Evolutionary conservation across 208 protist genomes (phyloP).

Genomic region (Porcisia deanei): DNA sequence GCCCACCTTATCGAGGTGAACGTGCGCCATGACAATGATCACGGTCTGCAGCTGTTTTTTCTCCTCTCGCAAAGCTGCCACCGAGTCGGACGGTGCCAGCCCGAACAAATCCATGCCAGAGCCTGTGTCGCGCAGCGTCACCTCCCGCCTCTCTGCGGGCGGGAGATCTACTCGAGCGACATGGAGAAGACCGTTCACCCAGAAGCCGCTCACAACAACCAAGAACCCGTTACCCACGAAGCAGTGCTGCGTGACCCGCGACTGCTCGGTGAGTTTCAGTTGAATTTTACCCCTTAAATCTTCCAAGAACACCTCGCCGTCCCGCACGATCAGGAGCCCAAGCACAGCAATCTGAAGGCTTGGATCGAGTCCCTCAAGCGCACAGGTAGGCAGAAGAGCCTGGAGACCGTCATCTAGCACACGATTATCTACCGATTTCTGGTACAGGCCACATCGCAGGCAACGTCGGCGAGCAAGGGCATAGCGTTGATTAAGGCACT

Average conservation of each 20-base stretch:
- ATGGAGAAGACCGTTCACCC: slow-evolving; percentile 43
- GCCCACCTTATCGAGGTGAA: slow-evolving; percentile 71
- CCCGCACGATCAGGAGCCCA: slow-evolving; percentile 62
- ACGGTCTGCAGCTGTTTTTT: slow-evolving; percentile 77
- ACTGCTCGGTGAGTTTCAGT: slow-evolving; percentile 36
- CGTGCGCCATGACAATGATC: slow-evolving; percentile 77
- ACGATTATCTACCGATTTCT: slow-evolving; percentile 52
- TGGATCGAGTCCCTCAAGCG: slow-evolving; percentile 76
- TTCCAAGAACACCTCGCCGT: slow-evolving; percentile 62
- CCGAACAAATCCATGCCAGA: slow-evolving; percentile 76
- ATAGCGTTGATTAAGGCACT: slow-evolving; percentile 78
- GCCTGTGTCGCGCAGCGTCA: slow-evolving; percentile 54
- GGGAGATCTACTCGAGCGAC: slow-evolving; percentile 64
- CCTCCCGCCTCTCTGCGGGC: slow-evolving; percentile 73
- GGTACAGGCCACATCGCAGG: slow-evolving; percentile 79
- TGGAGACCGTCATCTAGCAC: slow-evolving; percentile 18
- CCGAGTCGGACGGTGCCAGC: slow-evolving; percentile 48
- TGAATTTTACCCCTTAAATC: slow-evolving; percentile 63
- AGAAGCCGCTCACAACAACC: slow-evolving; percentile 70
- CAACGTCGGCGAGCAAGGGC: slow-evolving; percentile 74
- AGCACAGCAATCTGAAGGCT: slow-evolving; percentile 65
- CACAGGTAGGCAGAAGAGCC: slow-evolving; percentile 71
- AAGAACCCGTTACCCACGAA: slow-evolving; percentile 70
- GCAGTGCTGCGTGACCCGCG: slow-evolving; percentile 31
- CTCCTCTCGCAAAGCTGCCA: slow-evolving; percentile 49